Evolutionary conservation across 176 grass and related monocot species (phyloP), one percentile per base, ranked within the genome.

Genomic region (Carex cristatella): DNA sequence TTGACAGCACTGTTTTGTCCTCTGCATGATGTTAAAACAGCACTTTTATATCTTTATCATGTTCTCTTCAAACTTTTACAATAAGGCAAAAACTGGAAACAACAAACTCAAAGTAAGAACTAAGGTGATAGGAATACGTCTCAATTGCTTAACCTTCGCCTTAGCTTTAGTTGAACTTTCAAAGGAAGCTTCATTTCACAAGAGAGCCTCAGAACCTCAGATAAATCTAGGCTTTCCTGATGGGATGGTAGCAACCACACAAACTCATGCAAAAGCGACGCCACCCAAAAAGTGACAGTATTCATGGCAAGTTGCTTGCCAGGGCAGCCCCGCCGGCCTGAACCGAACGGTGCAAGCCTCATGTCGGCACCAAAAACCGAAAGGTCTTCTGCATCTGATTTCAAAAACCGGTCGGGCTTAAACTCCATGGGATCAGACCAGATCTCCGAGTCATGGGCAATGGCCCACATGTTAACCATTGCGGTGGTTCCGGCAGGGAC

Each of bases 401-500:
- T 89, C 1, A 76, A 0, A 84, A 97, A 98, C 10, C 95, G 82
- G 2, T 87, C 75, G 0, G 95, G 95, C 0, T 54, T 46, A 14
- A 98, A 98, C 69, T 89, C 75, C 15, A 8, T 3, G 5, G 95
- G 91, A 2, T 98, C 65, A 0, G 69, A 59, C 95, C 95, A 98
- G 31, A 94, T 76, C 2, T 79, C 15, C 4, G 91, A 65, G 83
- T 98, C 95, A 6, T 93, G 95, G 1, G 93, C 87, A 1, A 98
- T 94, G 89, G 93, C 91, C 95, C 95, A 98, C 95, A 98, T 98
- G 95, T 98, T 98, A 48, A 98, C 95, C 93, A 98, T 95, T 1
- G 93, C 92, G 0, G 93, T 98, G 30, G 95, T 98, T 51, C 95
- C 95, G 5, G 86, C 81, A 0, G 95, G 93, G 64, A 98, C 51